phyloP scores from a whole-genome alignment of 768 basidiomycete genomes.

The Lentinula boryana region DNA sequence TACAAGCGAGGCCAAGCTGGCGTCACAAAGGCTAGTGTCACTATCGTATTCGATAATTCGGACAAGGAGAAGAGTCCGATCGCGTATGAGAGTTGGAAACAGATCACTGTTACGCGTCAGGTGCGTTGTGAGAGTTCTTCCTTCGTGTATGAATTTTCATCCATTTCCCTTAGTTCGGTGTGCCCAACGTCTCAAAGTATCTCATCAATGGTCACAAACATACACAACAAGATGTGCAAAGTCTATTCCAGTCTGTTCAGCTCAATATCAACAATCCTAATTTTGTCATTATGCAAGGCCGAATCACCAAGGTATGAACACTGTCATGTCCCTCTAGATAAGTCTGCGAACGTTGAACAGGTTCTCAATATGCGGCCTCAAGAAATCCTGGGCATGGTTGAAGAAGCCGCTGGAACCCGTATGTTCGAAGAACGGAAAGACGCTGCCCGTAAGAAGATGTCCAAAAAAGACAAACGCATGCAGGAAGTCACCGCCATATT shows the following conservation, averaged over 20 bases:
- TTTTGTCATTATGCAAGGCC: constrained; percentile 99
- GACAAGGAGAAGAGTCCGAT: constrained; percentile 79
- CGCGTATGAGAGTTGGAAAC: constrained; percentile 71
- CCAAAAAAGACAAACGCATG: constrained; percentile 94
- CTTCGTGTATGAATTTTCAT: not conserved
- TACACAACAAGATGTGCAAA: constrained; percentile 78
- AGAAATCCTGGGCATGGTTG: constrained; percentile 97
- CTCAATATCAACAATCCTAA: constrained; percentile 99
- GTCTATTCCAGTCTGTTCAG: constrained; percentile 92
- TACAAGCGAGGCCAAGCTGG: constrained; percentile 99
- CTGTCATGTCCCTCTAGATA: not conserved
- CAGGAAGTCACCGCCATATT: constrained; percentile 80
- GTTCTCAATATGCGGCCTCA: constrained; percentile 97
- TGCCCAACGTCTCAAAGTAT: constrained; percentile 93
- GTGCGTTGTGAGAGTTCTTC: constrained; percentile 32
- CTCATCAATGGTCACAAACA: constrained; percentile 94
- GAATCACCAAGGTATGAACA: constrained; percentile 83
- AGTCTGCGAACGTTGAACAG: constrained; percentile 23
- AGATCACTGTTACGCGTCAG: constrained; percentile 97
- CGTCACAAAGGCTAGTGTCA: constrained; percentile 94
- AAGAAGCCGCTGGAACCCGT: constrained; percentile 96
- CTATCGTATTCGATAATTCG: constrained; percentile 98
- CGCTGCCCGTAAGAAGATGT: constrained; percentile 93
- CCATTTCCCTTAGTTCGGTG: constrained; percentile 63
- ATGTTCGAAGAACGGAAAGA: constrained; percentile 99